Evolutionary conservation across 169 alveolate genomes (phyloP).

Genomic region (Plasmodium chabaudi): DNA sequence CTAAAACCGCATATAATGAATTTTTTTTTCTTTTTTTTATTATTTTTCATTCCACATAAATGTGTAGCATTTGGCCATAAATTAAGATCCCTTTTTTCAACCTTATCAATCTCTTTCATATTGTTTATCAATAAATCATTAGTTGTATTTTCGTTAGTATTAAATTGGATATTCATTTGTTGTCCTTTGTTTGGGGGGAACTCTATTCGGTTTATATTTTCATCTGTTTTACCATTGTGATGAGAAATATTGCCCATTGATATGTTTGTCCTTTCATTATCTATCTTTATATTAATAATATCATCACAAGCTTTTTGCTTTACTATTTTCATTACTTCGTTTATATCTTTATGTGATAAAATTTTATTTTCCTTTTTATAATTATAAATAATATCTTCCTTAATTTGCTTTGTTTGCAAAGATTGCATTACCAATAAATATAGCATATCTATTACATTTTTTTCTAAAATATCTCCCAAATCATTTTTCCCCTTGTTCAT

Average conservation of each 20-base stretch:
- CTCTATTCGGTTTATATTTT: not conserved
- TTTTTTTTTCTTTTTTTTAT: conserved; percentile 26
- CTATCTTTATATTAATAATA: not conserved
- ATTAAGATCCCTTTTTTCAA: conserved; percentile 6
- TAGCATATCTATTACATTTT: conserved; percentile 32
- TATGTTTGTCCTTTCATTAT: not conserved
- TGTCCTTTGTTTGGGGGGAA: not conserved
- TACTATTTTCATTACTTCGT: conserved; percentile 12
- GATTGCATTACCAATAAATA: conserved; percentile 50
- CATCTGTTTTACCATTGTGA: not conserved
- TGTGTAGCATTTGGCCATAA: not conserved
- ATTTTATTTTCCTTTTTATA: conserved; percentile 35
- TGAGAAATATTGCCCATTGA: not conserved
- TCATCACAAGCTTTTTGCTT: not conserved
- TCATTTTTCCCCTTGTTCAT: conserved; percentile 22
- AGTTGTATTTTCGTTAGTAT: not conserved
- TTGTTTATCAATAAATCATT: not conserved
- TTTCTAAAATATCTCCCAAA: conserved; percentile 27
- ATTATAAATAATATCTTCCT: conserved; percentile 35
- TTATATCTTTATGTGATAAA: conserved; percentile 41
- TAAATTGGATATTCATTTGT: not conserved
- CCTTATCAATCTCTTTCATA: not conserved
- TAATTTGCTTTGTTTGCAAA: conserved; percentile 56
- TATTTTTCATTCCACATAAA: not conserved
- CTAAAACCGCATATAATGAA: conserved; percentile 57